Conservation (phyloP, 2,329 filamentous ascomycete genomes). For the Fusarium redolens region DNA sequence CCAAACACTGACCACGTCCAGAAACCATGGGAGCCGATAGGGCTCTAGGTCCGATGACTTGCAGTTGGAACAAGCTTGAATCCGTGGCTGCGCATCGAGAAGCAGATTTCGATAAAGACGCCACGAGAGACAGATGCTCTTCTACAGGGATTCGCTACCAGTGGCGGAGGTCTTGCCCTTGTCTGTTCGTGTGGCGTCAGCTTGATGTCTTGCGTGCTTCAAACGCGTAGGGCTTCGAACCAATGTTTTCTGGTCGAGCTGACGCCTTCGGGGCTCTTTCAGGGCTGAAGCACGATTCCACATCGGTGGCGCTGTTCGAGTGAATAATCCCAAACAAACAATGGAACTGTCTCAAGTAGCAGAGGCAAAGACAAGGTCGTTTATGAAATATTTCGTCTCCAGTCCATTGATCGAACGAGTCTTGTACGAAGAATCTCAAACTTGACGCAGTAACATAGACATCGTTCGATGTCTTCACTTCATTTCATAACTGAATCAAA, state of each 20-base stretch:
- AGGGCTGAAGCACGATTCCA: conserved; percentile 6
- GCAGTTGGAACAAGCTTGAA: conserved; percentile 2
- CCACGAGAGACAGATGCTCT: conserved; percentile 22
- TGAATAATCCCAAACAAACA: background rate
- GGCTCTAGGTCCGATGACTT: conserved; percentile 13
- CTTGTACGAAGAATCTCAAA: conserved; percentile 1
- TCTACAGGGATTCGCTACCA: conserved; percentile 18
- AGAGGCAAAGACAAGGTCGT: conserved; percentile 2
- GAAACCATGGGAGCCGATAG: conserved; percentile 22
- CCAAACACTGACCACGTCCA: background rate
- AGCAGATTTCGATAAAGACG: conserved; percentile 8
- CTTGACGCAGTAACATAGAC: background rate
- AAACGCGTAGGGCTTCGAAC: background rate
- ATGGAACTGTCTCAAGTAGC: background rate
- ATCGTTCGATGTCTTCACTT: conserved; percentile 23
- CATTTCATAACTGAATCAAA: conserved; percentile 1
- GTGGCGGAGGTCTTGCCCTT: conserved; percentile 13
- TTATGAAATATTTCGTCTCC: conserved; percentile 1
- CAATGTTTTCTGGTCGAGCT: background rate
- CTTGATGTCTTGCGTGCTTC: conserved; percentile 15
- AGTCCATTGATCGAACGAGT: background rate
- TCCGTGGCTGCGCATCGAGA: conserved; percentile 11
- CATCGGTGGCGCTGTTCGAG: background rate
- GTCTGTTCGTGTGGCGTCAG: conserved; percentile 15
- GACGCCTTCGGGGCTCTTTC: background rate